Base-by-base conservation (phyloP, 306 rosid genomes). In the Chamaecrista fasciculata region DNA sequence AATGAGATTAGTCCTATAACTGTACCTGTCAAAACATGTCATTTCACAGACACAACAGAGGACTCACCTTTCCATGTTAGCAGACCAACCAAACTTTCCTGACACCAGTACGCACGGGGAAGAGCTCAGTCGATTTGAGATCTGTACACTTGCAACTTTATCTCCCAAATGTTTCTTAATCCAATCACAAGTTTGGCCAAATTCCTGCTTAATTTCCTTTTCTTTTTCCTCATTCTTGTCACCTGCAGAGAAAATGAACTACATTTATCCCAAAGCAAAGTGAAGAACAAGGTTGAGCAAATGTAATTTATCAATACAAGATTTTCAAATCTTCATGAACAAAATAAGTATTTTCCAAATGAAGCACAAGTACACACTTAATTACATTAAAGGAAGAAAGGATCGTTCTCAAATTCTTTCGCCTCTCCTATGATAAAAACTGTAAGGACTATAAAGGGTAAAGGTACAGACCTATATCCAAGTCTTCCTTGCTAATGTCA, bases 71-170 rank as follows among this genome's bases (percentile, higher is more conserved):
- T 95, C 99, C 99, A 95, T 95, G 81, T 95, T 95, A 53, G 97
- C 99, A 65, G 97, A 95, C 99, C 99, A 95, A 73, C 99, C 99
- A 62, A 91, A 91, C 82, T 87, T 91, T 79, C 99, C 99, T 44
- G 99, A 84, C 28, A 78, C 99, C 74, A 95, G 88, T 72, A 95
- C 96, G 28, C 99, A 91, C 42, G 99, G 99, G 2, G 99, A 95
- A 40, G 97, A 85, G 83, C 89, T 89, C 58, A 95, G 86, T 66
- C 99, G 89, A 69, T 76, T 91, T 53, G 99, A 91, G 62, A 95
- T 89, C 71, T 91, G 96, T 69, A 95, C 99, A 71, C 79, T 86
- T 14, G 99, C 95, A 70, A 95, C 99, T 80, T 84, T 95, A 58
- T 89, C 97, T 16, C 95, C 97, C 85, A 95, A 82, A 65, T 73